Evolutionary conservation across 2,329 filamentous ascomycete genomes (phyloP).

Genomic region (Botrytis paeoniae): DNA sequence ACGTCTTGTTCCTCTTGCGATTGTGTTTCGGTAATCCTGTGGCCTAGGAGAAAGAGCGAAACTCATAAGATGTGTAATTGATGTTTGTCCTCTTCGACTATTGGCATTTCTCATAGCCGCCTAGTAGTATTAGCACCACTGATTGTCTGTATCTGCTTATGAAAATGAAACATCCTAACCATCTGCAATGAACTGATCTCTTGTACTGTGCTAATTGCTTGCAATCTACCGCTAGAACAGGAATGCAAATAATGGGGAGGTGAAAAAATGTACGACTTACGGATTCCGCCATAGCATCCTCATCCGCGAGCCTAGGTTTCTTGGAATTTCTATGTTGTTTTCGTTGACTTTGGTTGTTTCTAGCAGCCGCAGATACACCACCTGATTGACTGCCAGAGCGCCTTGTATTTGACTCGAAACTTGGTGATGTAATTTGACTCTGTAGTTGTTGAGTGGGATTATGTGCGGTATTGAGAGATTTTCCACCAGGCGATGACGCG

Average conservation of each 20-base stretch:
- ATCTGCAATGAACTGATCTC: not conserved
- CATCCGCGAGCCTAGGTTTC: conserved; percentile 70
- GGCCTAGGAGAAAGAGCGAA: conserved; percentile 78
- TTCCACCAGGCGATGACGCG: conserved; percentile 35
- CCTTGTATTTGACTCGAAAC: conserved; percentile 34
- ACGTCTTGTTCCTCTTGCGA: conserved; percentile 52
- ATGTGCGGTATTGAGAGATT: conserved; percentile 35
- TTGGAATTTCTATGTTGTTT: conserved; percentile 83
- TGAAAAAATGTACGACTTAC: conserved; percentile 44
- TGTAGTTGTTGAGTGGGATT: conserved; percentile 35
- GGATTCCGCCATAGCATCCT: conserved; percentile 82
- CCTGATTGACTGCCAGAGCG: conserved; percentile 30
- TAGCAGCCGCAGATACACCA: conserved; percentile 46
- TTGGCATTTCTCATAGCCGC: conserved; percentile 58
- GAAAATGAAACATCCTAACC: not conserved
- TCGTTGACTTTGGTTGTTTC: conserved; percentile 72
- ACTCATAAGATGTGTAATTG: conserved; percentile 94
- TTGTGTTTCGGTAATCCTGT: conserved; percentile 51
- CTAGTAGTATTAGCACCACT: conserved; percentile 24
- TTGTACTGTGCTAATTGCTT: not conserved
- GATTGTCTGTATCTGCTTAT: not conserved
- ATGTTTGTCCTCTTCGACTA: conserved; percentile 86
- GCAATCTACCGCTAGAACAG: not conserved
- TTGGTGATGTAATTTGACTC: conserved; percentile 30
- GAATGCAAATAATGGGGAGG: not conserved